phyloP scores from a whole-genome alignment of 495 filamentous ascomycete genomes.

The Clohesyomyces aquaticus region DNA sequence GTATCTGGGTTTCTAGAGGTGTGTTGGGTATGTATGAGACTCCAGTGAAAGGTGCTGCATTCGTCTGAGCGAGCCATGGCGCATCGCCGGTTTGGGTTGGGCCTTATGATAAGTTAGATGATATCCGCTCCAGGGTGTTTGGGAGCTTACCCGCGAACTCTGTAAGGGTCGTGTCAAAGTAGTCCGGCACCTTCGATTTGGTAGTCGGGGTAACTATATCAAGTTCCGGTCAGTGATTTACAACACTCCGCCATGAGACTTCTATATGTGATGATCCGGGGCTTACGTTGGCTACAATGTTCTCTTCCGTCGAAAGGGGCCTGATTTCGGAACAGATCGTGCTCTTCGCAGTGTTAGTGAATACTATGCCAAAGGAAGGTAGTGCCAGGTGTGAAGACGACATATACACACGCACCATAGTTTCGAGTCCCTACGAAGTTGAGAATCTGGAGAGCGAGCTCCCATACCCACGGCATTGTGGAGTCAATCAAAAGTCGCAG shows the following conservation, averaged over 20 bases:
- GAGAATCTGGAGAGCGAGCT: neutral
- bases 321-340: neutral
- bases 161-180: slow-evolving; percentile 59
- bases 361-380: too few relatives aligned
- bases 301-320: neutral
- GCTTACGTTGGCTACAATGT: neutral
- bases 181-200: slow-evolving; percentile 51
- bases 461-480: neutral
- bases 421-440: neutral
- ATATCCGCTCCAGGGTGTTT: neutral
- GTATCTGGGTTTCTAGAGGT: slow-evolving; percentile 61
- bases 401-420: neutral
- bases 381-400: neutral
- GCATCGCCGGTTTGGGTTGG: slow-evolving; percentile 61
- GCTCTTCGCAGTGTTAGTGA: neutral
- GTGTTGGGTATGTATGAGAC: slow-evolving; percentile 58
- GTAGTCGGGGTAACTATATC: slow-evolving; percentile 15
- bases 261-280: too few relatives aligned
- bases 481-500: too few relatives aligned
- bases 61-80: slow-evolving; percentile 61
- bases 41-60: slow-evolving; percentile 55
- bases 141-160: slow-evolving; percentile 41
- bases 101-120: slow-evolving; percentile 42
- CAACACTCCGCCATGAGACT: too few relatives aligned
- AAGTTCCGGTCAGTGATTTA: too few relatives aligned